phyloP scores from a whole-genome alignment of 2,329 filamentous ascomycete species.

The Colletotrichum tropicicola region DNA sequence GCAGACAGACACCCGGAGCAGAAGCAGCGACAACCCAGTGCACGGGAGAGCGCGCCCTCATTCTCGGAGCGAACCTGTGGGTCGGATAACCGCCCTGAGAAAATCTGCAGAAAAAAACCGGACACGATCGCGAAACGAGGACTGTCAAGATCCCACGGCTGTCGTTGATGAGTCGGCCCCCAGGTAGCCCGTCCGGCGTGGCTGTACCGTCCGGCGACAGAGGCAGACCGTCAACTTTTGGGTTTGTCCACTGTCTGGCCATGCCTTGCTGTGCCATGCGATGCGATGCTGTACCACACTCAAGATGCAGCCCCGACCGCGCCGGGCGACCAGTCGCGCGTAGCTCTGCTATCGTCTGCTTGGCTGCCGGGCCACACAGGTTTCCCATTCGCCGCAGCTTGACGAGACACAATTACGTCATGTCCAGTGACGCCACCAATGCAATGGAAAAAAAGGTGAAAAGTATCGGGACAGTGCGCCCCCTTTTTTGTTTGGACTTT shows the following conservation, averaged over 20 bases:
- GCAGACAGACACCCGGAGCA: not conserved
- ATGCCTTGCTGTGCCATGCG: not conserved
- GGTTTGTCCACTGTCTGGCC: not conserved
- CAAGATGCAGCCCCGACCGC: conserved; percentile 7
- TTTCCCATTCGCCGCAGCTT: conserved; percentile 9
- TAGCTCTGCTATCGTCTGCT: not conserved
- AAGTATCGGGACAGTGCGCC: conserved; percentile 17
- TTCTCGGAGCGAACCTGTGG: conserved; percentile 3
- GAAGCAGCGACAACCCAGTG: too few relatives aligned
- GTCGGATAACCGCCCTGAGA: not conserved
- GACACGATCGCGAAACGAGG: not conserved
- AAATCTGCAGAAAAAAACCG: not conserved
- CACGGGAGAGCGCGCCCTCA: not conserved
- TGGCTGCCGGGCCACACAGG: not conserved
- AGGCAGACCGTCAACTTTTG: not conserved
- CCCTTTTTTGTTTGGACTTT: not conserved
- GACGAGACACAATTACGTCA: conserved; percentile 26
- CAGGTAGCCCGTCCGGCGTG: not conserved
- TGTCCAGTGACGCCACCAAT: conserved; percentile 21
- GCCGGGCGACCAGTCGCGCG: conserved; percentile 4
- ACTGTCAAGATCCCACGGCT: not conserved
- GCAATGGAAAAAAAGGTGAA: not conserved
- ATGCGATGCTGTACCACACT: not conserved
- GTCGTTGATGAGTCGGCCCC: not conserved
- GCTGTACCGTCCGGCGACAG: not conserved